Conservation (phyloP, 495 filamentous ascomycete species). For the Trichoderma erinaceum region DNA sequence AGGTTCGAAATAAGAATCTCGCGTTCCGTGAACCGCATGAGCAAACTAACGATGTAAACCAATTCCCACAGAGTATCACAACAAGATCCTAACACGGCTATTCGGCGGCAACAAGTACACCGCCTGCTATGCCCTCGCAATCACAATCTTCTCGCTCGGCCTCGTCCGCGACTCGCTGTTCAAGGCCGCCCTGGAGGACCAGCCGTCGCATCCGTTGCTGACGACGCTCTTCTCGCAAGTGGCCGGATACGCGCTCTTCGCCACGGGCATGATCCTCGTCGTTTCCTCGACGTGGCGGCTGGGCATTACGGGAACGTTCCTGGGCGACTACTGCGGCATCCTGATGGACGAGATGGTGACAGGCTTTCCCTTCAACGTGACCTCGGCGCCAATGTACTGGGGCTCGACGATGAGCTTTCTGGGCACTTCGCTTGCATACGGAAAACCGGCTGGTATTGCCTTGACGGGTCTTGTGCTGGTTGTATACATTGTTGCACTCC, state of each 20-base stretch:
- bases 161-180: constrained; percentile 76
- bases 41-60: neutral
- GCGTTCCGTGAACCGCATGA: neutral
- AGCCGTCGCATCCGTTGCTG: constrained; percentile 67
- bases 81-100: constrained; percentile 77
- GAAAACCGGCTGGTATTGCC: constrained; percentile 79
- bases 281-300: constrained; percentile 83
- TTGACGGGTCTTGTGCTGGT: constrained; percentile 69
- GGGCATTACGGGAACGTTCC: constrained; percentile 93
- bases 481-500: constrained; percentile 75
- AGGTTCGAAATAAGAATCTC: constrained; percentile 42
- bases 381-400: constrained; percentile 92
- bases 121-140: constrained; percentile 85
- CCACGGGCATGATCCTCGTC: constrained; percentile 75
- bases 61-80: constrained; percentile 69
- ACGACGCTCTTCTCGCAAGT: constrained; percentile 42
- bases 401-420: constrained; percentile 89
- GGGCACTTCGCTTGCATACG: constrained; percentile 80
- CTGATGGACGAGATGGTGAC: constrained; percentile 92
- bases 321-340: constrained; percentile 98
- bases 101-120: constrained; percentile 73
- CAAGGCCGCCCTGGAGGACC: constrained; percentile 67
- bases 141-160: constrained; percentile 83
- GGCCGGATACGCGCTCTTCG: constrained; percentile 63
- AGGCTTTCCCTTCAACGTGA: constrained; percentile 92